phyloP scores from a whole-genome alignment of 1,139 yeast genomes.

The Hyphopichia khmerensis region DNA sequence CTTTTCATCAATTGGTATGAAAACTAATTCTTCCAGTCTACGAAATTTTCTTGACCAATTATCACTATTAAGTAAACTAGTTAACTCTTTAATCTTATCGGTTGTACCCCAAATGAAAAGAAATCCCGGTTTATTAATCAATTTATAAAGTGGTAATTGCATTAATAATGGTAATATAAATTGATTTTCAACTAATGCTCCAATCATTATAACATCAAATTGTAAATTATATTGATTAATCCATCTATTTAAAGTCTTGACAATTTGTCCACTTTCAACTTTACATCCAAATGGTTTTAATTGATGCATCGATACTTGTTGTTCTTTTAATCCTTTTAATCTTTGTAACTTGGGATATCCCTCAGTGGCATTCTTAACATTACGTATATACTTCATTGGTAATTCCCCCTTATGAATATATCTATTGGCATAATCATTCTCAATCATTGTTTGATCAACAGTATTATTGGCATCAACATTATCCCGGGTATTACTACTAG shows the following conservation, averaged over 20 bases:
- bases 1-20: conserved; percentile 57
- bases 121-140: conserved; percentile 84
- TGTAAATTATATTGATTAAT: conserved; percentile 51
- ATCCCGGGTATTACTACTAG: too few species aligned
- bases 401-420: conserved; percentile 57
- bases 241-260: conserved; percentile 61
- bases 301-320: conserved; percentile 49
- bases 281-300: conserved; percentile 67
- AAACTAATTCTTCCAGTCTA: conserved; percentile 83
- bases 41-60: conserved; percentile 76
- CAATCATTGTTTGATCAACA: conserved; percentile 6
- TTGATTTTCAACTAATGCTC: conserved; percentile 76
- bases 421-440: conserved; percentile 71
- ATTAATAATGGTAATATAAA: conserved; percentile 58
- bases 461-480: not conserved
- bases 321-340: conserved; percentile 60
- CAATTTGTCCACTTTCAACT: conserved; percentile 51
- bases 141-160: conserved; percentile 65
- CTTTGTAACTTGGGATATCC: conserved; percentile 85
- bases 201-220: conserved; percentile 91
- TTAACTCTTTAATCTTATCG: conserved; percentile 62
- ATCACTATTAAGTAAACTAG: conserved; percentile 54
- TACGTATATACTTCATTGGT: conserved; percentile 67
- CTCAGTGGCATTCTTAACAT: conserved; percentile 61
- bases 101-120: conserved; percentile 85